phyloP scores from a whole-genome alignment of 75 land plant species.

The Cryptomeria japonica region DNA sequence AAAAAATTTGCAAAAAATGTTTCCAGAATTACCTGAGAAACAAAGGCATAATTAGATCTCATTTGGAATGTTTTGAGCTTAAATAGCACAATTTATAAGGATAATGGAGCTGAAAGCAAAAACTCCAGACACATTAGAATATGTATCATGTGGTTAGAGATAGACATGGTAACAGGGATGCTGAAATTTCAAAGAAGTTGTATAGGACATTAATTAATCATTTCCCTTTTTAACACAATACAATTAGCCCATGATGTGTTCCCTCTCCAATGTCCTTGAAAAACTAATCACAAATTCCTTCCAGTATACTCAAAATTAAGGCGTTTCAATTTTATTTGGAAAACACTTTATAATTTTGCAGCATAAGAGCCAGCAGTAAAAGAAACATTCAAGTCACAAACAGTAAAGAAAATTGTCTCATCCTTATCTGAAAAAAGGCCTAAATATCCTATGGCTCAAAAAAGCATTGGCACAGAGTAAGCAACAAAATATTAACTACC shows the following conservation, averaged over 20 bases:
- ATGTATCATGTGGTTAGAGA: neutral
- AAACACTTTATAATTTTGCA: neutral
- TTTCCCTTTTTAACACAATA: neutral
- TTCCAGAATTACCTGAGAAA: neutral
- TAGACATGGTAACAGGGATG: neutral
- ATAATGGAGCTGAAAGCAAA: neutral
- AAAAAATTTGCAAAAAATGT: too few relatives aligned
- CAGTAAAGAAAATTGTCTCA: neutral
- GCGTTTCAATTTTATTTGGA: neutral
- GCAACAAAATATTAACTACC: neutral
- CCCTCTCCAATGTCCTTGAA: neutral
- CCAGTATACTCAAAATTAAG: neutral
- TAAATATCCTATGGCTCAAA: neutral
- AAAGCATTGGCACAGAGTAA: neutral
- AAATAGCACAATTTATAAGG: neutral
- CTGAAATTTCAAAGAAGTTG: neutral
- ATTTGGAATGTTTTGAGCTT: neutral
- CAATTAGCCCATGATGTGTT: neutral
- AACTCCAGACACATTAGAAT: too few relatives aligned
- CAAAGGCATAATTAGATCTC: neutral
- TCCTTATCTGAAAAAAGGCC: neutral
- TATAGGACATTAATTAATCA: neutral
- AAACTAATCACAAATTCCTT: neutral
- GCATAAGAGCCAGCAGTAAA: neutral
- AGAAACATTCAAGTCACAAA: neutral